Percentiles rank a stretch among this genome's conserved stretches.
phyloP scores from a whole-genome alignment of 73 alveolate genomes.

The Paraurostyla sp. region DNA sequence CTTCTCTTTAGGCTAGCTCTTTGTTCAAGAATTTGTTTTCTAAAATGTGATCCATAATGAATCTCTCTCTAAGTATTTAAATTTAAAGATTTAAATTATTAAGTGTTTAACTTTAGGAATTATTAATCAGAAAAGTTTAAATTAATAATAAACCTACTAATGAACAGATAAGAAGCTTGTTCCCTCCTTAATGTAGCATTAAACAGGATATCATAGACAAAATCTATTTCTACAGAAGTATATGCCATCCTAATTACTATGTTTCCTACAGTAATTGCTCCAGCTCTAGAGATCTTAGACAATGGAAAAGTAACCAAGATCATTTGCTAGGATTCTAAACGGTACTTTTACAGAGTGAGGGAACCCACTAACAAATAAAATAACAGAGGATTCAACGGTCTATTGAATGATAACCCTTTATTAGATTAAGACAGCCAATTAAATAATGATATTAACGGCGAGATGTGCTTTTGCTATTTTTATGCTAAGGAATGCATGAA shows the following conservation, averaged over 20 bases:
- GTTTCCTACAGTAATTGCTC: slow-evolving; percentile 51
- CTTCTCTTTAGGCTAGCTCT: background rate
- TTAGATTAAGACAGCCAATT: no score
- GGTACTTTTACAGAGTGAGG: slow-evolving; percentile 32
- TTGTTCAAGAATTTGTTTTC: slow-evolving; percentile 45
- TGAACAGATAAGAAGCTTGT: slow-evolving; percentile 26
- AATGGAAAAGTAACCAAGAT: slow-evolving; percentile 28
- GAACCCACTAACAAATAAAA: background rate
- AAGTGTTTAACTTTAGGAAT: background rate
- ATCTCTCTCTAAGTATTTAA: background rate
- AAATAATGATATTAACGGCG: slow-evolving; percentile 14
- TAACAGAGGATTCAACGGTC: no score
- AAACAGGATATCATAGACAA: background rate
- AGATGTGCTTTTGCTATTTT: slow-evolving; percentile 47
- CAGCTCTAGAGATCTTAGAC: slow-evolving; percentile 50
- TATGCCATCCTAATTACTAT: slow-evolving; percentile 40
- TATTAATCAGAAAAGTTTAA: background rate
- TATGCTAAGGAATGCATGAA: slow-evolving; percentile 34
- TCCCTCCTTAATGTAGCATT: background rate
- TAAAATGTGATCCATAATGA: slow-evolving; percentile 26
- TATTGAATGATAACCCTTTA: no score
- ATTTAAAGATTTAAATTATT: background rate
- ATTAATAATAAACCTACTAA: background rate
- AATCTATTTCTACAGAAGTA: background rate
- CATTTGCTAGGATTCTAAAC: background rate